Evolutionary conservation across 2,329 filamentous ascomycete genomes (phyloP), one percentile per base, ranked within the genome.

Genomic region (Catunica adiposa): DNA sequence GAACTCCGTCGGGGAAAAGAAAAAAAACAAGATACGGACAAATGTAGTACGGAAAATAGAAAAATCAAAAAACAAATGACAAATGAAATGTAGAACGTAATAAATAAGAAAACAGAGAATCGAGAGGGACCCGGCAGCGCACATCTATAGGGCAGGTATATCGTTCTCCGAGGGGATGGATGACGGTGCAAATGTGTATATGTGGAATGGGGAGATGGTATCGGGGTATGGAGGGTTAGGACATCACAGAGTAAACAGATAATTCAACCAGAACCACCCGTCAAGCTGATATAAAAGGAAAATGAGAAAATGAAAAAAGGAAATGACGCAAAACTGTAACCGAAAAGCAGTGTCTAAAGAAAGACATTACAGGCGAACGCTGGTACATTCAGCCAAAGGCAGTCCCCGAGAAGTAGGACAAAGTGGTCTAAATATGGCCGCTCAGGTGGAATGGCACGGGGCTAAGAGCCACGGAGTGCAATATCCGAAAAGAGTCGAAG

Each of bases 21-120:
- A 17, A 48, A 26, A 51, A 51, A n/a, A 23, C 20, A 51, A 51
- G 11, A 31, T 25, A 31, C 40, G 6, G 14, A 44, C 2, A 20
- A 44, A 22, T 17, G 8, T n/a, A 44, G 40, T 9, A 44, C 15
- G 7, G 20, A 44, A 44, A 44, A 44, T 8, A 44, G n/a, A 7
- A 44, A 44, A 44, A 44, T n/a, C 40, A 44, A 15, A 51, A 51
- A n/a, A 14, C 29, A 51, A 15, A 51, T 34, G 25, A 51, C 48
- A 29, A 51, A 51, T 51, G 48, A 51, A 29, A 51, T 31, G 17
- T 51, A 25, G 26, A 51, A 14, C 29, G 15, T 31, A 22, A 44
- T 11, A 51, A 29, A 51, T 29, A 29, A 34, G 14, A 37, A 51
- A 51, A 51, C 17, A 50, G 26, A n/a, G n/a, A n/a, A n/a, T n/a